These are phyloP conservation scores for Colletotrichum truncatum DNA, from an alignment of 2,329 filamentous ascomycete genomes.

Conservation along the genomic window DNA sequence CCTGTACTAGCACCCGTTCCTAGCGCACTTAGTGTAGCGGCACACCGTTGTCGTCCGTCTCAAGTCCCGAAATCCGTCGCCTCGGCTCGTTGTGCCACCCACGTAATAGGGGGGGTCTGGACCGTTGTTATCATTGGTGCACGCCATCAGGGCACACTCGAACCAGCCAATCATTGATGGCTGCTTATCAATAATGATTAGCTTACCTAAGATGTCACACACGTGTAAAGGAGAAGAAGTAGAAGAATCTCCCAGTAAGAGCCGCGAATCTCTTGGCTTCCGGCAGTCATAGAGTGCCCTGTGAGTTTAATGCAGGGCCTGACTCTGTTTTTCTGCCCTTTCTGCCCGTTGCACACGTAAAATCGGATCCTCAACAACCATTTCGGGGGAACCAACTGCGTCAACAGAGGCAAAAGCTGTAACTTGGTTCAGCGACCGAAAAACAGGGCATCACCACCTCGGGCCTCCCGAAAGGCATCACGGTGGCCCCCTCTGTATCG, in stretches of 20 bases:
- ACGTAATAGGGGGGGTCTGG: background rate
- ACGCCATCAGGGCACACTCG: too few species aligned
- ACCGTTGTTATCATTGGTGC: too few species aligned
- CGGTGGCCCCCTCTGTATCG: background rate
- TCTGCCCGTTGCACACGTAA: slow-evolving; percentile 4
- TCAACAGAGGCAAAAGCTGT: background rate
- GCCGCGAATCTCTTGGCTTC: slow-evolving; percentile 17
- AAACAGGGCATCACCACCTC: slow-evolving; percentile 17
- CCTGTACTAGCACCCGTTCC: background rate
- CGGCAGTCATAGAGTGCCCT: background rate
- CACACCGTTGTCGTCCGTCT: background rate
- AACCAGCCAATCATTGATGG: too few species aligned
- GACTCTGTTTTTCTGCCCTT: slow-evolving; percentile 7
- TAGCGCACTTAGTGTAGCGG: too few species aligned
- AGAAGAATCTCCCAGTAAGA: background rate
- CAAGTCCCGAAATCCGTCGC: slow-evolving; percentile 26
- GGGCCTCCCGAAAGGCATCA: slow-evolving; percentile 11
- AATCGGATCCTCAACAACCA: background rate
- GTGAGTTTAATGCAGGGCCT: background rate
- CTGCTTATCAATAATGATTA: too few species aligned
- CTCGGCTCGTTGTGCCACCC: slow-evolving; percentile 21
- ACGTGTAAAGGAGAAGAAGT: background rate
- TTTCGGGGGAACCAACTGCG: background rate
- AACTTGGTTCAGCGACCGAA: background rate
- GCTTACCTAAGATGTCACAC: too few species aligned